These are phyloP conservation scores for Cryptosporidium felis DNA, from an alignment of 169 alveolate genomes.

Conservation along the genomic window DNA sequence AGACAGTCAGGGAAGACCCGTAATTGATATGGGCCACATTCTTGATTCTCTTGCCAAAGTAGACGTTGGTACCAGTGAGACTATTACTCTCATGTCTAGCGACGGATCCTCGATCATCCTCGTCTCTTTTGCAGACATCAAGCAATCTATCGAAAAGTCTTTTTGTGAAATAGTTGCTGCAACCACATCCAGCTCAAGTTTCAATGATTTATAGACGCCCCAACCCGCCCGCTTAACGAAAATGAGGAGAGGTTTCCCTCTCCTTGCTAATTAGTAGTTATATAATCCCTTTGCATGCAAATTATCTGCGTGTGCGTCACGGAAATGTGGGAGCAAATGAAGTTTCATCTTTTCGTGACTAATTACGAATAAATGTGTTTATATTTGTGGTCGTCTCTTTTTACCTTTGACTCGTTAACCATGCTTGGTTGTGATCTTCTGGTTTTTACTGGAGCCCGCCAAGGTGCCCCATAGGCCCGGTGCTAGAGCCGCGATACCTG, in stretches of 20 bases:
- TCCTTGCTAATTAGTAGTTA: constrained; percentile 13
- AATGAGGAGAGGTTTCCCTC: not conserved
- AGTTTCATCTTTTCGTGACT: too few species aligned
- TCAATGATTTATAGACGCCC: constrained; percentile 15
- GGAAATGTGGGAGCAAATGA: too few species aligned
- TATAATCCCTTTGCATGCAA: not conserved
- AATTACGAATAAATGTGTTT: too few species aligned
- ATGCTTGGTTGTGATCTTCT: too few species aligned
- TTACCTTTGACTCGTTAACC: too few species aligned
- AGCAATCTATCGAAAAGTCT: constrained; percentile 52
- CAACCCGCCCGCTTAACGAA: not conserved
- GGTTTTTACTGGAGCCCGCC: too few species aligned
- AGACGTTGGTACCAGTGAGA: constrained; percentile 66
- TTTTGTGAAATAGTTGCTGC: constrained; percentile 65
- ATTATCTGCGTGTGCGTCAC: too few species aligned
- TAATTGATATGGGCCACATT: constrained; percentile 65
- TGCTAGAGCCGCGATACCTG: too few species aligned
- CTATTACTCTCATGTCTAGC: constrained; percentile 65
- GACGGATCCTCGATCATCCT: constrained; percentile 61
- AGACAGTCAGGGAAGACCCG: constrained; percentile 67
- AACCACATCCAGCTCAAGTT: constrained; percentile 40
- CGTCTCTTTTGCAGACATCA: constrained; percentile 63
- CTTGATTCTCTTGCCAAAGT: constrained; percentile 67
- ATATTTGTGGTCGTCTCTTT: too few species aligned
- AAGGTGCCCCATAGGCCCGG: too few species aligned